Evolutionary conservation across 768 basidiomycete genomes (phyloP), one percentile per base, ranked within the genome.

Genomic region (Podaxis pistillaris): DNA sequence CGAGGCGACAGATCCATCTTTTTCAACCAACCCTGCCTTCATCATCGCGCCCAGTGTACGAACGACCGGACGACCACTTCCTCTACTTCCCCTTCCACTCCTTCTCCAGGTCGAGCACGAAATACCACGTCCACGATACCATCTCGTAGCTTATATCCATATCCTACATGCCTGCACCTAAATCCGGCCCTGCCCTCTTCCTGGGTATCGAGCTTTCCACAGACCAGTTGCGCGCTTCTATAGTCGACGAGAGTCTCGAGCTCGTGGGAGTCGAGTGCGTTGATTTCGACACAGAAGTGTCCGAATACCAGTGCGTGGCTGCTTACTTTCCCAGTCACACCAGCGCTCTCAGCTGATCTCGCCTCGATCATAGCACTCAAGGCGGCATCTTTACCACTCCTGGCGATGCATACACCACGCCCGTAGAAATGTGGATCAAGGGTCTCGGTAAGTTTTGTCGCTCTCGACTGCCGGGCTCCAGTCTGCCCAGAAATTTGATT

Each of bases 391-490:
- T 93, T 74, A 93, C 90, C 49, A 91, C 90, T 0, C 89, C 90
- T 3, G 91, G 90, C 33, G 91, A 94, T 73, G 91, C 90, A 24
- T 93, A 90, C 71, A 93, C 90, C 41, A 93, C 92, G 6, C 92
- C 93, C 1, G 83, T 94, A 51, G 92, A 94, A 69, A 92, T 94
- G 90, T 94, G 92, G 92, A 86, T 93, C 59, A 92, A 91, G 72
- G 89, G 82, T 15, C 83, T 94, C 55, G 93, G 93, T 92, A 73
- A 74, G 88, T 77, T 60, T 63, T 46, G 37, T 56, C 56, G 69
- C 68, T 57, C 61, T 63, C 53, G 5, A 12, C 5, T 11, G 12
- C 56, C 40, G 19, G 30, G 55, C 38, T 40, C 24, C 24, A n/a
- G 59, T 64, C 66, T 62, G 66, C 69, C 69, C 76, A 85, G 86